phyloP scores from a whole-genome alignment of 768 basidiomycete genomes.

The Gelatoporia subvermispora region DNA sequence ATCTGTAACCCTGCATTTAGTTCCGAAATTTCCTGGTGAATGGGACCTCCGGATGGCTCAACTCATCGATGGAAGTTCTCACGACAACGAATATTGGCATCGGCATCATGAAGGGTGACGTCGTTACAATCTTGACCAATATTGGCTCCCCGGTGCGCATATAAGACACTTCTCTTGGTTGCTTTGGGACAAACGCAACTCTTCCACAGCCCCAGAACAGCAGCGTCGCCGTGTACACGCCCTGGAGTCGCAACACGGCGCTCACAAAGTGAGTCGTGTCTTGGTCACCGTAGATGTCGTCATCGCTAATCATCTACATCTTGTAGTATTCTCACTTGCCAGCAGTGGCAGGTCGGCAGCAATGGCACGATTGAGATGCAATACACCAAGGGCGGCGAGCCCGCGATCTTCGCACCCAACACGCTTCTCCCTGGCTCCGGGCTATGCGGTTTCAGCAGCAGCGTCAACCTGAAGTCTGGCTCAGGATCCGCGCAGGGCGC shows the following conservation, averaged over 20 bases:
- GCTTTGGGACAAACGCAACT: neutral
- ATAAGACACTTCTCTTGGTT: neutral
- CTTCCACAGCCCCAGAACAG: conserved; percentile 48
- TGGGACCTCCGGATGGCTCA: conserved; percentile 40
- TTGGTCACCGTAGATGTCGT: neutral
- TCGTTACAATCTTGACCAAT: conserved; percentile 62
- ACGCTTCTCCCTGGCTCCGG: conserved; percentile 30
- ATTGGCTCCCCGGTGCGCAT: conserved; percentile 64
- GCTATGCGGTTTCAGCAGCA: conserved; percentile 26
- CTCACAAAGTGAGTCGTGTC: conserved; percentile 47
- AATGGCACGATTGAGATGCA: conserved; percentile 55
- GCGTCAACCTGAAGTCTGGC: too few species aligned
- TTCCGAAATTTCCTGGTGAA: conserved; percentile 65
- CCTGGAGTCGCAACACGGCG: conserved; percentile 42
- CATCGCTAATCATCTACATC: neutral
- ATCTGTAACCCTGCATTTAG: conserved; percentile 23
- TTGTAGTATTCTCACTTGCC: conserved; percentile 58
- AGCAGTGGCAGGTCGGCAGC: conserved; percentile 65
- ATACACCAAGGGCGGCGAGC: conserved; percentile 59
- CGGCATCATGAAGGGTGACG: conserved; percentile 60
- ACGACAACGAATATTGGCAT: conserved; percentile 45
- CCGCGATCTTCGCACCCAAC: conserved; percentile 50
- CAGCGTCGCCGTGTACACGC: conserved; percentile 54
- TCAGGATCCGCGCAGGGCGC: neutral
- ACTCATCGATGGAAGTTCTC: conserved; percentile 47